phyloP scores from a whole-genome alignment of 2,329 filamentous ascomycete species.

The Calonectria pseudoturangicola region DNA sequence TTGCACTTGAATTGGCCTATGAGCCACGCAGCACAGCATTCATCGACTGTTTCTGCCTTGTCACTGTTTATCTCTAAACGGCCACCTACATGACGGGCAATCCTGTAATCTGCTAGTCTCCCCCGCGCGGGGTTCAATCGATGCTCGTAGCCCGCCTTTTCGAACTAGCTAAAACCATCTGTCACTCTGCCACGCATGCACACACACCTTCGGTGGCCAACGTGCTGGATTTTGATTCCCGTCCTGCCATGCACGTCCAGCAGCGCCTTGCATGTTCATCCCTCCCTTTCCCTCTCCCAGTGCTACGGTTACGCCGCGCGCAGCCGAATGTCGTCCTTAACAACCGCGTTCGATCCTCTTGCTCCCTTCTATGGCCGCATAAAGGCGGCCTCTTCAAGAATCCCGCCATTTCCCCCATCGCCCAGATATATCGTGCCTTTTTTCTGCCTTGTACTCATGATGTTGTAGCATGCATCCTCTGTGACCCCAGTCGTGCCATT shows the following conservation, averaged over 20 bases:
- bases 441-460: conserved; percentile 23
- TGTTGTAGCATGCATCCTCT: conserved; percentile 37
- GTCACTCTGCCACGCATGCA: conserved; percentile 31
- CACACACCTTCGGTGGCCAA: conserved; percentile 28
- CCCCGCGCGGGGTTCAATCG: conserved; percentile 32
- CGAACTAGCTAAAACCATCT: conserved; percentile 4
- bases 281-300: conserved; percentile 2
- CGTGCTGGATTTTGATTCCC: conserved; percentile 30
- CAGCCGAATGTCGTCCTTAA: conserved; percentile 29
- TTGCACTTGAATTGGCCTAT: conserved; percentile 32
- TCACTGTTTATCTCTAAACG: conserved; percentile 25
- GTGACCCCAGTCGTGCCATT: conserved; percentile 37
- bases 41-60: conserved; percentile 19
- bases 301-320: conserved; percentile 24
- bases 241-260: conserved; percentile 33
- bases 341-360: conserved; percentile 19
- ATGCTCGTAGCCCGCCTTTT: conserved; percentile 31
- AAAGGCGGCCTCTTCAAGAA: conserved; percentile 11
- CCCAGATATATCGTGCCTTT: conserved; percentile 12
- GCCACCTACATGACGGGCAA: conserved; percentile 30
- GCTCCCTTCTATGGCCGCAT: conserved; percentile 15
- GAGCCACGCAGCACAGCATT: conserved; percentile 25
- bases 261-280: conserved; percentile 36
- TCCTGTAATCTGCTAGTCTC: conserved; percentile 35
- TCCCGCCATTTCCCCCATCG: conserved; percentile 9